Evolutionary conservation across 345 rosid genomes (phyloP).

Genomic region (Excoecaria agallocha): DNA sequence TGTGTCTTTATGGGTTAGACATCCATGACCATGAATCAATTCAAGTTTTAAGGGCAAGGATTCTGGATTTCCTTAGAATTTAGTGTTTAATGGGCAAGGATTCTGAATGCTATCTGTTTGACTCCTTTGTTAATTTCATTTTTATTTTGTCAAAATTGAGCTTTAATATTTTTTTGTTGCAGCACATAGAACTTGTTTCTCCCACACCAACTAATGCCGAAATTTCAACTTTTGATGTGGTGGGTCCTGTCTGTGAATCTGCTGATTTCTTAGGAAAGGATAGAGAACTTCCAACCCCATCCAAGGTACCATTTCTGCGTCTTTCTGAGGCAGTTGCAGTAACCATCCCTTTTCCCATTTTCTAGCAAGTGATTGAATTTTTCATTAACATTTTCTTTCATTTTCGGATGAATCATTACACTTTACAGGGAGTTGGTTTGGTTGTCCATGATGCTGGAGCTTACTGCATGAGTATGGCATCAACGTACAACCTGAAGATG

Average conservation of each 20-base stretch:
- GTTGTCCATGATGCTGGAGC: conserved; percentile 99
- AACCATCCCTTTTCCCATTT: neutral
- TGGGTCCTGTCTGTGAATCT: conserved; percentile 98
- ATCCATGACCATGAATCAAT: neutral
- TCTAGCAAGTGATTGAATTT: too few relatives aligned
- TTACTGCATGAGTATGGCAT: conserved; percentile 99
- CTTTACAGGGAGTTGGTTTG: conserved; percentile 78
- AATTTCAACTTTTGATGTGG: conserved; percentile 75
- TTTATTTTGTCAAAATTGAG: neutral
- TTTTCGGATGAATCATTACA: conserved; percentile 23
- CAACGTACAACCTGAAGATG: conserved; percentile 98
- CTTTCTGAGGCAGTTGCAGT: conserved; percentile 2
- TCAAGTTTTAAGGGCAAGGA: neutral
- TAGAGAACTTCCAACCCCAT: conserved; percentile 88
- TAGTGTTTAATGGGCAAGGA: neutral
- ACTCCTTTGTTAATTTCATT: neutral
- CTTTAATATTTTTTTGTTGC: conserved; percentile 22
- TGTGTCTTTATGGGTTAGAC: too few relatives aligned
- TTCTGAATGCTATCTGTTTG: neutral
- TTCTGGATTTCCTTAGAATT: neutral
- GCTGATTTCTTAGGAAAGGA: conserved; percentile 98
- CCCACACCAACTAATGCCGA: conserved; percentile 63
- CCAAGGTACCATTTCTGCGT: conserved; percentile 42
- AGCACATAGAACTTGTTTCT: conserved; percentile 96
- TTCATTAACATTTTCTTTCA: neutral